A percentile compares a stretch with the other conserved stretches of the same genome.
Evolutionary conservation across 2,329 filamentous ascomycete species (phyloP).

Genomic region (Pezicula neosporulosa): DNA sequence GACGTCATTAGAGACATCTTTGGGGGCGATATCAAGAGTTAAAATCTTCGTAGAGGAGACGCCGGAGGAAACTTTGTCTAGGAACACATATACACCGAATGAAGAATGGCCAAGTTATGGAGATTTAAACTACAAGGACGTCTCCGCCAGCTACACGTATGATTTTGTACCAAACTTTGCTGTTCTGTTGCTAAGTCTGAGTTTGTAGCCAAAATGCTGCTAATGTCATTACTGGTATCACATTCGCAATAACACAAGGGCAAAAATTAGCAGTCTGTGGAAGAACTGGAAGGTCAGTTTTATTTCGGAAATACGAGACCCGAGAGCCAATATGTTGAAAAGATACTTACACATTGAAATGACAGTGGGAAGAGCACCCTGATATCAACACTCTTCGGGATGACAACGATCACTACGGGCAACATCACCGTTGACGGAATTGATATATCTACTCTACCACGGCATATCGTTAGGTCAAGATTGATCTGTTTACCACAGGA

Average conservation of each 20-base stretch:
- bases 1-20: constrained; percentile 20
- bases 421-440: constrained; percentile 43
- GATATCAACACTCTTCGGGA: constrained; percentile 43
- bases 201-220: neutral
- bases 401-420: constrained; percentile 39
- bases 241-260: constrained; percentile 41
- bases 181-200: neutral
- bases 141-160: constrained; percentile 26
- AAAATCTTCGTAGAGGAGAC: constrained; percentile 10
- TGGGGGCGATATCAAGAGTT: constrained; percentile 16
- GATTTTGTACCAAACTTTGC: neutral
- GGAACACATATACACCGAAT: constrained; percentile 7
- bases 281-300: constrained; percentile 25
- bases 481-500: constrained; percentile 42
- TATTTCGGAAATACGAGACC: neutral
- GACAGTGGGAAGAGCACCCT: constrained; percentile 41
- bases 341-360: no score
- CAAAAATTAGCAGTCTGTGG: constrained; percentile 49
- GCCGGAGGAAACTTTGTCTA: constrained; percentile 7
- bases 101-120: constrained; percentile 20
- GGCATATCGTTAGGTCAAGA: constrained; percentile 38
- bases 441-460: constrained; percentile 39
- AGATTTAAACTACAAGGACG: constrained; percentile 24
- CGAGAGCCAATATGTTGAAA: neutral
- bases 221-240: constrained; percentile 23